Evolutionary conservation across 495 filamentous ascomycete species (phyloP).

Genomic region (Trichoderma reesei): DNA sequence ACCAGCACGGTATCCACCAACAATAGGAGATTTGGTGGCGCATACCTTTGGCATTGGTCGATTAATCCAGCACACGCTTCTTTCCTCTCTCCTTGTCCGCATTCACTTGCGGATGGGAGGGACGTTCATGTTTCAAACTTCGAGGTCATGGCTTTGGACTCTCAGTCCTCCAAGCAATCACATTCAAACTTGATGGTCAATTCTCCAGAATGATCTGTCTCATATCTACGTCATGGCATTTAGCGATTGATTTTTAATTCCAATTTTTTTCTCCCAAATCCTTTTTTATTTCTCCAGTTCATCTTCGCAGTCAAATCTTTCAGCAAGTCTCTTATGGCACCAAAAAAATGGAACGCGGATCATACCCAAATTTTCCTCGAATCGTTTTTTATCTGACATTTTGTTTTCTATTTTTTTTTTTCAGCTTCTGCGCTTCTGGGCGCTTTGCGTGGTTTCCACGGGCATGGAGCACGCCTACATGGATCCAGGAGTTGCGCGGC

Average conservation of each 20-base stretch:
- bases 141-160: conserved; percentile 3
- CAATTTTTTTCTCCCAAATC: conserved; percentile 7
- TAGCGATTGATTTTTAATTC: conserved; percentile 14
- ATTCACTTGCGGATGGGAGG: not conserved
- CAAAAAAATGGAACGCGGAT: conserved; percentile 11
- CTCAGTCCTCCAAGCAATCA: not conserved
- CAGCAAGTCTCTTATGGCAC: conserved; percentile 11
- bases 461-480: not conserved
- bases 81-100: not conserved
- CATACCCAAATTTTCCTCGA: conserved; percentile 11
- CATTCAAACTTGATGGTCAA: conserved; percentile 6
- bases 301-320: conserved; percentile 4
- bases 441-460: conserved; percentile 14
- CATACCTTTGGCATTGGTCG: conserved; percentile 1
- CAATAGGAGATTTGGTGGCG: conserved; percentile 3
- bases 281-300: conserved; percentile 3
- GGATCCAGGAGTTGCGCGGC: not conserved
- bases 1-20: conserved; percentile 6
- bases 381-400: not conserved
- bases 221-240: conserved; percentile 14
- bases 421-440: conserved; percentile 10
- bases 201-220: conserved; percentile 11
- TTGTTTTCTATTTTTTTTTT: not conserved
- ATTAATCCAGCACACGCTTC: conserved; percentile 1
- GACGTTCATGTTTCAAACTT: not conserved